phyloP scores from a whole-genome alignment of 441 rosid genomes.

The Adansonia gregorii region DNA sequence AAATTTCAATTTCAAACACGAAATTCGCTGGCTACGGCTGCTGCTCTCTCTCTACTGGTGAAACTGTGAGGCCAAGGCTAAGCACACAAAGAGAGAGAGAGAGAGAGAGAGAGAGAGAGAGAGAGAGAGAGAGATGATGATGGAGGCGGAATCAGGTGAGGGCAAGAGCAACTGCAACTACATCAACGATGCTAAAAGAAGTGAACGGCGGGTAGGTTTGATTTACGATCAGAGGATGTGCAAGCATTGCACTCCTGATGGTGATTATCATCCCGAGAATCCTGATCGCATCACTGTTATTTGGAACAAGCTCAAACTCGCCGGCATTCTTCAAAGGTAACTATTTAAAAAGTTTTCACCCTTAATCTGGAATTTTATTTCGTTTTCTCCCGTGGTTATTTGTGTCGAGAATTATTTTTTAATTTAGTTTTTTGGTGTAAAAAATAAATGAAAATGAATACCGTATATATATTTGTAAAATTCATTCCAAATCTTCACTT shows the following conservation, averaged over 20 bases:
- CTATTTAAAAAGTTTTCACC: neutral
- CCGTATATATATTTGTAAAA: too few relatives aligned
- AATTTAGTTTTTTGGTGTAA: neutral
- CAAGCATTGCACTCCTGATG: slow-evolving; percentile 69
- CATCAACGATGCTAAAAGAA: neutral
- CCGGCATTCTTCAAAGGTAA: slow-evolving; percentile 69
- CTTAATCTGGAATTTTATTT: neutral
- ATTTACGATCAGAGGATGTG: slow-evolving; percentile 89
- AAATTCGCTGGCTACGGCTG: neutral
- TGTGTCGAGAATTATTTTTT: neutral
- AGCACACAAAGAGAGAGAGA: neutral
- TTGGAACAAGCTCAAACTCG: slow-evolving; percentile 69
- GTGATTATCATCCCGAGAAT: slow-evolving; percentile 71
- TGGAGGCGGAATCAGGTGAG: slow-evolving; percentile 25
- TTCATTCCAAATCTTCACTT: slow-evolving; percentile 1
- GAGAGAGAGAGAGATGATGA: neutral
- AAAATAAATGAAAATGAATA: neutral
- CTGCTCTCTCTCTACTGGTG: neutral
- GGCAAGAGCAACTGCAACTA: neutral
- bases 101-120: neutral
- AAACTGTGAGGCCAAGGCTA: neutral
- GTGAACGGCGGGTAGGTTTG: slow-evolving; percentile 63
- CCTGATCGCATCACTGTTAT: slow-evolving; percentile 74
- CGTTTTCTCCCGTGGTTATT: slow-evolving; percentile 17
- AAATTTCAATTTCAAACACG: neutral